Evolutionary conservation across 2,329 filamentous ascomycete species (phyloP).

Genomic region (Rosellinia necatrix): DNA sequence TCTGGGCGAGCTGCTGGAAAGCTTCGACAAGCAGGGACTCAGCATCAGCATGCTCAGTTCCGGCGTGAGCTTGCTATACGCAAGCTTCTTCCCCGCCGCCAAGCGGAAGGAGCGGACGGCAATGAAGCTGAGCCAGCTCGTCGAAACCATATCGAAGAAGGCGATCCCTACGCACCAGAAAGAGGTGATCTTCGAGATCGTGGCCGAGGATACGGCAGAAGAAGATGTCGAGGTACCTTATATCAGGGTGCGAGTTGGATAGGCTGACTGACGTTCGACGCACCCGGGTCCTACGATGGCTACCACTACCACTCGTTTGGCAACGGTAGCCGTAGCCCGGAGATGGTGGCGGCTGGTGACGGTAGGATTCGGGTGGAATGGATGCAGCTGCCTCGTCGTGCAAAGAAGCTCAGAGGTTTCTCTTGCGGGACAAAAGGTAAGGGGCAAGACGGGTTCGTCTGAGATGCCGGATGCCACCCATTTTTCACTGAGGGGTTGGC

Average conservation of each 20-base stretch:
- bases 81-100: constrained; percentile 81
- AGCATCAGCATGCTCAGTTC: constrained; percentile 92
- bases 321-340: constrained; percentile 13
- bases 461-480: too few relatives aligned
- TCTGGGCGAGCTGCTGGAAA: constrained; percentile 78
- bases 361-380: constrained; percentile 5
- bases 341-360: neutral
- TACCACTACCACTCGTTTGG: too few relatives aligned
- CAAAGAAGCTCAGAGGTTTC: too few relatives aligned
- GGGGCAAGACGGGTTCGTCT: too few relatives aligned
- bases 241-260: constrained; percentile 80
- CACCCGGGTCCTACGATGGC: neutral
- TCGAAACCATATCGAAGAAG: constrained; percentile 91
- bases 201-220: constrained; percentile 82
- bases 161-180: constrained; percentile 87
- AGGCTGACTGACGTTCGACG: constrained; percentile 8
- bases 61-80: constrained; percentile 93
- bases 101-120: constrained; percentile 81
- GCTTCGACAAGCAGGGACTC: constrained; percentile 81
- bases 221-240: constrained; percentile 98
- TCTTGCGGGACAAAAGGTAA: too few relatives aligned
- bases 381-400: too few relatives aligned
- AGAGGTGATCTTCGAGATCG: constrained; percentile 96
- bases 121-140: constrained; percentile 85
- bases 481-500: too few relatives aligned